phyloP scores from a whole-genome alignment of 306 rosid genomes.

The Acacia crassicarpa region DNA sequence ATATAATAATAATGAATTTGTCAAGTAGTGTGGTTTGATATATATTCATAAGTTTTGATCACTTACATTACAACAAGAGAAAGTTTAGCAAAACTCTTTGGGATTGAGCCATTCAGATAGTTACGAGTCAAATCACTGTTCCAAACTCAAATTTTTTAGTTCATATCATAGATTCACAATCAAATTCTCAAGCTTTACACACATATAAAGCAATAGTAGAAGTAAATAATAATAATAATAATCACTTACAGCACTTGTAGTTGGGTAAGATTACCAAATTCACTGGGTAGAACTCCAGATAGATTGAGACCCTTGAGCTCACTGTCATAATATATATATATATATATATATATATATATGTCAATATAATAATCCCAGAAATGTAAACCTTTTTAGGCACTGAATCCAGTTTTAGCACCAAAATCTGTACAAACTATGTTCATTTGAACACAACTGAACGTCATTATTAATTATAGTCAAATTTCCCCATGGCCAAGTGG shows the following conservation, averaged over 20 bases:
- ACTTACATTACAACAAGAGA: slow-evolving; percentile 61
- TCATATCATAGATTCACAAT: background rate
- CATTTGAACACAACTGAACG: too few relatives aligned
- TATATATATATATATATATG: too few relatives aligned
- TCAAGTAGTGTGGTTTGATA: background rate
- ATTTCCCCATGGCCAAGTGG: too few relatives aligned
- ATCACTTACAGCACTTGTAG: slow-evolving; percentile 59
- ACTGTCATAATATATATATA: slow-evolving; percentile 27
- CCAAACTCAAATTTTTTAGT: background rate
- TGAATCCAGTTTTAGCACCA: background rate
- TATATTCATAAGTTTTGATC: slow-evolving; percentile 2
- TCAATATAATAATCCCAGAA: background rate
- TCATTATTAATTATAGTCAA: too few relatives aligned
- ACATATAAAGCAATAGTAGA: background rate
- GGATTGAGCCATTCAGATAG: slow-evolving; percentile 63
- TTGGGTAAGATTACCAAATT: slow-evolving; percentile 67
- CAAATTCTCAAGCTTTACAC: background rate
- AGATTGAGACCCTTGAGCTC: slow-evolving; percentile 60
- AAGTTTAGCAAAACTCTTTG: slow-evolving; percentile 38
- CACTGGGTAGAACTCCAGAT: slow-evolving; percentile 62
- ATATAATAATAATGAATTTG: background rate
- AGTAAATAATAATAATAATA: background rate
- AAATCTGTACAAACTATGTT: background rate
- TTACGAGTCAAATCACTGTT: slow-evolving; percentile 76
- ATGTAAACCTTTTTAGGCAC: background rate